These are phyloP conservation scores for Nannochloropsis oceanica DNA, from an alignment of 108 stramenopile genomes.

Conservation along the genomic window DNA sequence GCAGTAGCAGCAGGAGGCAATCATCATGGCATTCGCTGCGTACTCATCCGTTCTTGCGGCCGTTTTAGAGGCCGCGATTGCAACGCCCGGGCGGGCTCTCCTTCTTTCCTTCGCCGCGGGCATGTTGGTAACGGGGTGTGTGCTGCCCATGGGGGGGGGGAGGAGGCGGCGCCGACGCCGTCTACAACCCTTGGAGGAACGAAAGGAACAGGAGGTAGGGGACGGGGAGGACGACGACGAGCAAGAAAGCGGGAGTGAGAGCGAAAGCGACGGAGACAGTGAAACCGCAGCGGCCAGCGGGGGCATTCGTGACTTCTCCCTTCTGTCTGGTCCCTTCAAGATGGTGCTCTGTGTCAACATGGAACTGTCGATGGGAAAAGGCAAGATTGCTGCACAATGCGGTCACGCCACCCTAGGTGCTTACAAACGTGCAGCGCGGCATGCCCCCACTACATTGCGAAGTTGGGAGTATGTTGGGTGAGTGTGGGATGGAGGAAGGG, in stretches of 20 bases:
- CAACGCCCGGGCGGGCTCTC: neutral
- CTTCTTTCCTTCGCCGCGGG: neutral
- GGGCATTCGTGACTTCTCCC: slow-evolving; percentile 2
- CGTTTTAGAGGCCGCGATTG: neutral
- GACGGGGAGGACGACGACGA: neutral
- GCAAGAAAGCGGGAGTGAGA: neutral
- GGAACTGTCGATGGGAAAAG: slow-evolving; percentile 42
- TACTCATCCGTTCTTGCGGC: neutral
- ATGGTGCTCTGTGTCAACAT: slow-evolving; percentile 36
- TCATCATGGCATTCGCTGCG: neutral
- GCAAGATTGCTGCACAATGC: slow-evolving; percentile 37
- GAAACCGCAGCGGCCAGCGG: slow-evolving; percentile 12
- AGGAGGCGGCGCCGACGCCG: neutral
- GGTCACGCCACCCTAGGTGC: slow-evolving; percentile 38
- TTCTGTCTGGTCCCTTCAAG: slow-evolving; percentile 33
- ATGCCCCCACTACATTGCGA: neutral
- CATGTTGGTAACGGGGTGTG: neutral
- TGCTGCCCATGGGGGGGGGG: neutral
- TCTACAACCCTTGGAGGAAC: neutral
- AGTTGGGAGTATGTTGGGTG: neutral
- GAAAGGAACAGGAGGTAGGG: neutral
- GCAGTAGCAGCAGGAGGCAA: too few relatives aligned
- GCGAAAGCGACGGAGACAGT: neutral
- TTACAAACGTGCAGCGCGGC: slow-evolving; percentile 9
- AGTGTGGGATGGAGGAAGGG: neutral